Base-by-base conservation (phyloP, 1,284 basidiomycete species). In the Erythrobasidium hasegawianum region DNA sequence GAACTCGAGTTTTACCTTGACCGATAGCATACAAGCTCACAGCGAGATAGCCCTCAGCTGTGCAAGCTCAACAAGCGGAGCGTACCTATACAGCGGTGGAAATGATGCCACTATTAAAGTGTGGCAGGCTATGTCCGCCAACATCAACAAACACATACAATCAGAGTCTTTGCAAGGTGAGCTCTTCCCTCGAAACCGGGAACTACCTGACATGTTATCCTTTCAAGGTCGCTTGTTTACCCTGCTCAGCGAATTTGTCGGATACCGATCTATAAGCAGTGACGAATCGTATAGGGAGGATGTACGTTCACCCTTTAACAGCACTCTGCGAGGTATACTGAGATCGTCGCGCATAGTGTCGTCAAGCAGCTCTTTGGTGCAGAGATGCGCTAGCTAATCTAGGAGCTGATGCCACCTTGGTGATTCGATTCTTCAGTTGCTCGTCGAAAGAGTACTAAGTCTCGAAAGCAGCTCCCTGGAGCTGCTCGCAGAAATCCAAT, bases 311-410 rank as follows among this genome's bases (percentile, higher is more conserved):
- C n/a, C 45, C 5, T n/a, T 18, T 33, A n/a, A n/a, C n/a, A n/a
- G n/a, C 45, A 27, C 20, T 8, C 26, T 16, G 8, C 16, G 18
- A 20, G 8, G 13, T 29, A 16, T 39, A 16, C 8, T 18, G 14
- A 13, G 2, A 13, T 47, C 40, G 27, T 14, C 2, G 14, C 33
- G 13, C 22, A 26, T 52, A 72, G 72, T 96, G 94, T 75, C 83
- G 91, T 61, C 92, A 96, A 75, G 88, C 90, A 0, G 92, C 91
- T 1, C 87, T 93, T 47, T 91, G 91, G 85, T 79, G 96, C 59
- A 88, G 87, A 73, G 91, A 90, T 72, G 89, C 90, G 71, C 79
- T 97, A 20, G 83, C 82, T 2, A 89, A 93, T 76, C 82, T 97
- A 22, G 93, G 93, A 14, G 91, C 90, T 1, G 82, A 86, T 22